phyloP scores from a whole-genome alignment of 1,284 basidiomycete species.

The Meira miltonrushii region DNA sequence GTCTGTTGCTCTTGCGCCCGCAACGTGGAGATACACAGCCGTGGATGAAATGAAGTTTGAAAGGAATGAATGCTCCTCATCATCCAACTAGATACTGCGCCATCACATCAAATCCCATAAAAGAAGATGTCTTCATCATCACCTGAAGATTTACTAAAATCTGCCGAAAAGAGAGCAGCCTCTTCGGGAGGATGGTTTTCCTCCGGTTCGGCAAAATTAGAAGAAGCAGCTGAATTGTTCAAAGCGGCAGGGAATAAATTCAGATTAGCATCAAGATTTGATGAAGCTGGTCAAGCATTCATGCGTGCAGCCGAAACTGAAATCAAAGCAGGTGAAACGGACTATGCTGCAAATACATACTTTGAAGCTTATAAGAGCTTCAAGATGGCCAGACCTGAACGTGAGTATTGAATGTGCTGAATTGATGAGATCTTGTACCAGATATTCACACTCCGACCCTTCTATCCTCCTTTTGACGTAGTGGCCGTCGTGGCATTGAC shows the following conservation, averaged over 20 bases:
- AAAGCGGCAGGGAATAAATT: constrained; percentile 90
- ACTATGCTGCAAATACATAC: constrained; percentile 51
- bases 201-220: constrained; percentile 35
- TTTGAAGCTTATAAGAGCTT: constrained; percentile 51
- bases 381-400: constrained; percentile 44
- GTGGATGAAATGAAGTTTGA: not conserved
- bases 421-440: not conserved
- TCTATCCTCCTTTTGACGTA: constrained; percentile 48
- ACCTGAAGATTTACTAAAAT: constrained; percentile 62
- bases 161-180: constrained; percentile 84
- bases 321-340: constrained; percentile 44
- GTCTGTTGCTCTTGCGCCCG: too few species aligned
- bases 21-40: not conserved
- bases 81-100: too few species aligned
- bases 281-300: constrained; percentile 70
- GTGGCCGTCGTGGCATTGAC: constrained; percentile 86
- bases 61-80: not conserved
- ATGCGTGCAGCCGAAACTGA: constrained; percentile 49
- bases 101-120: not conserved
- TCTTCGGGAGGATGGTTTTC: constrained; percentile 64
- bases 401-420: constrained; percentile 16
- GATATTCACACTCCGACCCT: not conserved
- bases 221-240: constrained; percentile 90
- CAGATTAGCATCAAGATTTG: constrained; percentile 88
- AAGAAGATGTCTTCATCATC: constrained; percentile 37